Evolutionary conservation across 164 flowering plant species (phyloP).

Genomic region (Dillenia turbinata): DNA sequence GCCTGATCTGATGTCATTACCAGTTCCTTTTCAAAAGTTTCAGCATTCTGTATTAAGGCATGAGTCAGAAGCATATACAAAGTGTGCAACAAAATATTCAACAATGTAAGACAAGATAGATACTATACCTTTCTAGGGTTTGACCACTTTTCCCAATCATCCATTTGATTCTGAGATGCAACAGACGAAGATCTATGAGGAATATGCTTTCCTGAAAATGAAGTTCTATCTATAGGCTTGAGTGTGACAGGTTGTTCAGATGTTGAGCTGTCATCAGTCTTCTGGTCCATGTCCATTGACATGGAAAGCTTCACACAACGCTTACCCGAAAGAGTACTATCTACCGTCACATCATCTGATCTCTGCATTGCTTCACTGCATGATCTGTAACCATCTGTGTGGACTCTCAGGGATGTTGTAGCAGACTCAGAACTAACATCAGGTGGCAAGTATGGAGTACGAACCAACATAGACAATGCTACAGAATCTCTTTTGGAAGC

Average conservation of each 20-base stretch:
- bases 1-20: constrained; percentile 90
- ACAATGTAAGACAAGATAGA: neutral
- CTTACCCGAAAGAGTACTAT: constrained; percentile 65
- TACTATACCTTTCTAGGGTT: constrained; percentile 52
- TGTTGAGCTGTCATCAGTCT: constrained; percentile 66
- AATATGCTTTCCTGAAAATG: constrained; percentile 72
- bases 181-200: constrained; percentile 45
- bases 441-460: constrained; percentile 50
- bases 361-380: constrained; percentile 68
- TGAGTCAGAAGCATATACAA: too few species aligned
- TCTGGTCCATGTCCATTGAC: constrained; percentile 58
- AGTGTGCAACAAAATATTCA: neutral
- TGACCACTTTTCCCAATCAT: constrained; percentile 39
- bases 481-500: constrained; percentile 62
- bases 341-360: constrained; percentile 82
- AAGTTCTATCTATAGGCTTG: constrained; percentile 33
- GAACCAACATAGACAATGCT: constrained; percentile 51
- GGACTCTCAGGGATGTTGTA: constrained; percentile 76
- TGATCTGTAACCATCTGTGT: constrained; percentile 52
- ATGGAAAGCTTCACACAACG: constrained; percentile 31
- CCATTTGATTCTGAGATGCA: constrained; percentile 28
- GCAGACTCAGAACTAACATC: constrained; percentile 92
- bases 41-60: constrained; percentile 38
- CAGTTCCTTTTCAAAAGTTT: constrained; percentile 80
- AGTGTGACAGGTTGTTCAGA: constrained; percentile 35